Base-by-base conservation (phyloP, 371 early-diverging fungal species). In the Catenaria anguillulae region DNA sequence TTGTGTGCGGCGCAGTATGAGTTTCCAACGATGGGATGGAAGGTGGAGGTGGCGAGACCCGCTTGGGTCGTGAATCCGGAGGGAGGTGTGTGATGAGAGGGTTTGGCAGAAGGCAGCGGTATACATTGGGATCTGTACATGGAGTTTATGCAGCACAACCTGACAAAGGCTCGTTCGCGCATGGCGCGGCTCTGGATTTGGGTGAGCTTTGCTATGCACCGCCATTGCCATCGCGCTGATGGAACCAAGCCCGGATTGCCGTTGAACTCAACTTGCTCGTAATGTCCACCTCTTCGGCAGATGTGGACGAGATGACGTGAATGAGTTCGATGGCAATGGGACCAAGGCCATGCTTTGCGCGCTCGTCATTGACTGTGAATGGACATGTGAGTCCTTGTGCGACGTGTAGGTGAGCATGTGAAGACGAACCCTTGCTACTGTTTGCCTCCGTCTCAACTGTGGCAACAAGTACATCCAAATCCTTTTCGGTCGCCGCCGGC, bases 381-480 rank as follows among this genome's bases (percentile, higher is more conserved):
- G 26, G 19, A 64, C 33, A 52, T 35, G 48, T 24, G 46, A 10
- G 19, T 37, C 37, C 4, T 4, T 37, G 8, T 37, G 8, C 8
- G 37, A 8, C 13, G 8, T 37, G 8, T 4, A 4, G 8, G 8
- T 13, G 37, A 19, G 24, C 24, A 2, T 8, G 23, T 10, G 56
- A n/a, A 33, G 45, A 33, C 48, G 62, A 79, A 76, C 88, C 84
- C 52, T 82, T 77, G 55, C 77, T 75, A 23, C 89, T 89, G 19
- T 92, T 93, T 17, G 72, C 67, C 42, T 79, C 62, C 0, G 97
- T 95, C 66, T 97, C 97, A 33, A 78, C 72, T 10, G 93, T 91
- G n/a, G 88, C 89, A 15, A 92, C 90, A 24, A 97, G 67, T 0
- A 86, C 89, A 56, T 85, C 78, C 33, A 94, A 76, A 0, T 78